phyloP scores from a whole-genome alignment of 441 rosid genomes.

The Pelargonium citronellum region DNA sequence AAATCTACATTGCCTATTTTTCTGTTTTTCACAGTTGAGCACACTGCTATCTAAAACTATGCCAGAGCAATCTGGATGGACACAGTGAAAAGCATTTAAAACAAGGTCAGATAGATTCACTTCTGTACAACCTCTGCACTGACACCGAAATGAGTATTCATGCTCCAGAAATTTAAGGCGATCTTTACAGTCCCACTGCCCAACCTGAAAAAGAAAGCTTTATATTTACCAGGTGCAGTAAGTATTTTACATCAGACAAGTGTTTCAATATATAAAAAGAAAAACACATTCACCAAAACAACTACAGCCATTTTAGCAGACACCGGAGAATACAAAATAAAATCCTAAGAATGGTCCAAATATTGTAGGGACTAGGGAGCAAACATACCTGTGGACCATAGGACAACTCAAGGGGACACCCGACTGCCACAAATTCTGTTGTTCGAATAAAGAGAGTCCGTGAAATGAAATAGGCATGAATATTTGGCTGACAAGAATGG shows the following conservation, averaged over 20 bases:
- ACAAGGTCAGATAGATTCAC: slow-evolving; percentile 63
- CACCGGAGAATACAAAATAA: slow-evolving; percentile 8
- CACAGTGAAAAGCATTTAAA: slow-evolving; percentile 60
- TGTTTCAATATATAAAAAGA: not conserved
- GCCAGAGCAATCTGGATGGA: slow-evolving; percentile 49
- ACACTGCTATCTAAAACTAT: slow-evolving; percentile 47
- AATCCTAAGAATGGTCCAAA: slow-evolving; percentile 1
- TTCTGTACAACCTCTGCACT: slow-evolving; percentile 60
- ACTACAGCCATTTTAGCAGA: not conserved
- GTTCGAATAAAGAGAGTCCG: slow-evolving; percentile 60
- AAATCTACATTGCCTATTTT: slow-evolving; percentile 26
- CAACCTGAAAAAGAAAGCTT: slow-evolving; percentile 49
- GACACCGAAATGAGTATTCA: slow-evolving; percentile 65
- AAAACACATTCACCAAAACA: not conserved
- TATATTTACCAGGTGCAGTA: slow-evolving; percentile 3
- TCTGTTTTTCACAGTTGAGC: slow-evolving; percentile 34
- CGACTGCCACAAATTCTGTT: slow-evolving; percentile 49
- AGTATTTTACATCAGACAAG: not conserved
- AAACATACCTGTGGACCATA: slow-evolving; percentile 74
- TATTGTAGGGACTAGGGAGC: slow-evolving; percentile 4
- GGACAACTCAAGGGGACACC: slow-evolving; percentile 69
- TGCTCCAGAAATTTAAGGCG: slow-evolving; percentile 66
- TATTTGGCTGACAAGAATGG: slow-evolving; percentile 84
- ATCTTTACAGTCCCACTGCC: slow-evolving; percentile 61
- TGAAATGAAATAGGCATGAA: slow-evolving; percentile 79